Conservation (phyloP, 192 early-diverging fungal species). For the Borealophlyctis nickersoniae region DNA sequence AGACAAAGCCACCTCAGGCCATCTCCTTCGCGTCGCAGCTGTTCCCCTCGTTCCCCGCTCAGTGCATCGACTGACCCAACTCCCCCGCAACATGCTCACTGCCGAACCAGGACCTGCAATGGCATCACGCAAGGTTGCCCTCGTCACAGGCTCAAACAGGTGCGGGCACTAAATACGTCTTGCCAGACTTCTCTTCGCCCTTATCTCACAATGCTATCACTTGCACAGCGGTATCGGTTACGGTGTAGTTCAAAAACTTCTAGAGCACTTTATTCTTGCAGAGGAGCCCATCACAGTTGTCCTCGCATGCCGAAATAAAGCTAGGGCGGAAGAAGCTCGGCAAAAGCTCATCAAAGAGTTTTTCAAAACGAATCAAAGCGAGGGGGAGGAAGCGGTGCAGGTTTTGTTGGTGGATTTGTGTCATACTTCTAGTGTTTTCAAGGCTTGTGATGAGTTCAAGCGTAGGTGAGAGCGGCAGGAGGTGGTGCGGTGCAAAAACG, state of each 20-base stretch:
- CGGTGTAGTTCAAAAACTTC: slow-evolving; percentile 32
- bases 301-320: slow-evolving; percentile 38
- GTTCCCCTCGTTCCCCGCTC: too few species aligned
- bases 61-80: too few species aligned
- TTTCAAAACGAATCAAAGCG: not conserved
- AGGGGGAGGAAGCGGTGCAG: slow-evolving; percentile 15
- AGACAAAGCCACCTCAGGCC: too few species aligned
- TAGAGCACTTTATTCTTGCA: slow-evolving; percentile 16
- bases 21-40: too few species aligned
- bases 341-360: slow-evolving; percentile 17
- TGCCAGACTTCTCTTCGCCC: not conserved
- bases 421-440: slow-evolving; percentile 27
- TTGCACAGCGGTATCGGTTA: slow-evolving; percentile 39
- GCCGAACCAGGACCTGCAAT: too few species aligned
- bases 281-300: slow-evolving; percentile 26
- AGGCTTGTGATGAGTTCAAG: slow-evolving; percentile 32
- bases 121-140: slow-evolving; percentile 8
- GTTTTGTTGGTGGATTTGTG: slow-evolving; percentile 36
- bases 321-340: slow-evolving; percentile 31
- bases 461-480: not conserved
- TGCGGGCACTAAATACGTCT: too few species aligned
- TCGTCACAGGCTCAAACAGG: slow-evolving; percentile 40
- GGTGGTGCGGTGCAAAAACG: too few species aligned
- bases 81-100: too few species aligned
- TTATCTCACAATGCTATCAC: not conserved